phyloP scores from a whole-genome alignment of 192 early-diverging fungal genomes.

The Jimgerdemannia lactiflua region DNA sequence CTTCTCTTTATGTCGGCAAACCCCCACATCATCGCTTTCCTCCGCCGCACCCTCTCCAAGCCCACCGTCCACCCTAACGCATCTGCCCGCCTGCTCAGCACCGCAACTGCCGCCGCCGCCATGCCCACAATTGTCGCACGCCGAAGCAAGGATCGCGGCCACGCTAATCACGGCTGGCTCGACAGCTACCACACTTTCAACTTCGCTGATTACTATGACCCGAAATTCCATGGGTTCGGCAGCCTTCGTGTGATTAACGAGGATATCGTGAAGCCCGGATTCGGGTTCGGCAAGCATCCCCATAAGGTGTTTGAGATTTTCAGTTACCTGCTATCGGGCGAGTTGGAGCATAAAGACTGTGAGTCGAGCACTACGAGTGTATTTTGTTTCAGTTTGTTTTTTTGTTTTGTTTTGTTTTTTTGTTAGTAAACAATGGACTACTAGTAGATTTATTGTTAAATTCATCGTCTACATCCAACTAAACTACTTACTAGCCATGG shows the following conservation, averaged over 20 bases:
- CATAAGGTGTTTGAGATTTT: conserved; percentile 43
- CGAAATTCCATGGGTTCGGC: conserved; percentile 25
- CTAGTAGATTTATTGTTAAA: no score
- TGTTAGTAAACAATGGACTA: not conserved
- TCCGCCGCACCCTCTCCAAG: not conserved
- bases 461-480: not conserved
- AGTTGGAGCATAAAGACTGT: conserved; percentile 39
- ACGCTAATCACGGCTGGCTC: conserved; percentile 38
- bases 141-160: conserved; percentile 15
- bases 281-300: conserved; percentile 39
- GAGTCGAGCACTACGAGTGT: not conserved
- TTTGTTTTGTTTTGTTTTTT: not conserved
- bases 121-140: conserved; percentile 14
- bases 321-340: conserved; percentile 36
- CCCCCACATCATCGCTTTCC: not conserved
- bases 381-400: not conserved
- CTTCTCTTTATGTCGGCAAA: not conserved
- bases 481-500: conserved; percentile 20
- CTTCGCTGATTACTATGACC: conserved; percentile 41
- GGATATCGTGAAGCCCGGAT: conserved; percentile 28
- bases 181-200: conserved; percentile 43
- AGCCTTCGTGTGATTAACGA: conserved; percentile 40
- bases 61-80: not conserved
- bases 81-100: not conserved
- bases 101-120: no score